A percentile compares a stretch with the other conserved stretches of the same genome.
phyloP scores from a whole-genome alignment of 1,284 basidiomycete genomes.

The Trametes polyzona region DNA sequence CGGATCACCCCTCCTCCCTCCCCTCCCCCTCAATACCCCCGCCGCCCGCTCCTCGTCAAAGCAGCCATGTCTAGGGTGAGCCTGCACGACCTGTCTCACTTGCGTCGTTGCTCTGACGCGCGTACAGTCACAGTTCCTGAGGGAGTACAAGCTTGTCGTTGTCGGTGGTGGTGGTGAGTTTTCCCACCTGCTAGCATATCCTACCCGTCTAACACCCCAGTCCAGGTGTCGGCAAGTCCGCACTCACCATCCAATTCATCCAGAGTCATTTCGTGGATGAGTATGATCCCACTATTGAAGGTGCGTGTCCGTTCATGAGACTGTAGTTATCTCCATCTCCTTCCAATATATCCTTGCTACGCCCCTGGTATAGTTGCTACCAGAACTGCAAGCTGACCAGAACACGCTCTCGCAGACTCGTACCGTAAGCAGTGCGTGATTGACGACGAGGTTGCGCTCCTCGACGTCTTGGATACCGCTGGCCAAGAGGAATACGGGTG shows the following conservation, averaged over 20 bases:
- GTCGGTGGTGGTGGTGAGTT: conserved; percentile 94
- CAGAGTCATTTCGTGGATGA: conserved; percentile 98
- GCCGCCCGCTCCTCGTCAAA: conserved; percentile 7
- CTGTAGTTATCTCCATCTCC: not conserved
- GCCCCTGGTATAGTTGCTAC: not conserved
- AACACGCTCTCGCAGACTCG: conserved; percentile 61
- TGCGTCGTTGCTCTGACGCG: not conserved
- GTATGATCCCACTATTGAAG: conserved; percentile 98
- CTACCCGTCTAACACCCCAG: not conserved
- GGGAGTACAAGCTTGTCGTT: conserved; percentile 97
- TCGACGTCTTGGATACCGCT: conserved; percentile 98
- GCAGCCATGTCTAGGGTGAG: conserved; percentile 40
- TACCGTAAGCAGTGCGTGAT: conserved; percentile 97
- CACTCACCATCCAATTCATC: conserved; percentile 97
- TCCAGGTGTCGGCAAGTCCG: conserved; percentile 94
- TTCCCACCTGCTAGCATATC: not conserved
- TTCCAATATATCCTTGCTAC: not conserved
- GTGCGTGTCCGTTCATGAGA: conserved; percentile 42
- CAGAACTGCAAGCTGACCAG: not conserved
- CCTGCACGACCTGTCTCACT: no score
- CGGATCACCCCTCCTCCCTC: conserved; percentile 27
- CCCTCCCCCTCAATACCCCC: conserved; percentile 20
- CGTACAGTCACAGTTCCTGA: conserved; percentile 80
- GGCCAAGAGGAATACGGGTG: conserved; percentile 99
- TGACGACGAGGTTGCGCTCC: conserved; percentile 95